Conservation (phyloP, 352 stramenopile genomes). For the Phytopythium vexans region DNA sequence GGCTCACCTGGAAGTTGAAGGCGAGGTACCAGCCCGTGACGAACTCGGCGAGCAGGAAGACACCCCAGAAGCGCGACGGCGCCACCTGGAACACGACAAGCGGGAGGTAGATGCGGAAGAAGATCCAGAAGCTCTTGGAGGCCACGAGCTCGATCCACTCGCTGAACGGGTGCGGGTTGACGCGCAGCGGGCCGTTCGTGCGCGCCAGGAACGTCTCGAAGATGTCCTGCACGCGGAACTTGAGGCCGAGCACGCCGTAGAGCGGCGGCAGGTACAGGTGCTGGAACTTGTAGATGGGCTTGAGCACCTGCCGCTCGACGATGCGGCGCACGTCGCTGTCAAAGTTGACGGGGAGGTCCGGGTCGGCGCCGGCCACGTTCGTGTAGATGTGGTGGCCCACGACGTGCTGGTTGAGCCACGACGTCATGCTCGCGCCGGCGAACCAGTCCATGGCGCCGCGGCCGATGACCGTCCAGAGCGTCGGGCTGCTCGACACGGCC, state of each 20-base stretch:
- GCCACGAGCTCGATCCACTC: slow-evolving; percentile 83
- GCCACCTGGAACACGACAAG: slow-evolving; percentile 70
- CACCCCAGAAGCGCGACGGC: slow-evolving; percentile 55
- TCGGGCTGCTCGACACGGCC: slow-evolving; percentile 79
- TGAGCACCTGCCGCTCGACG: slow-evolving; percentile 81
- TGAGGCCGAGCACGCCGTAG: slow-evolving; percentile 93
- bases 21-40: slow-evolving; percentile 91
- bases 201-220: slow-evolving; percentile 85
- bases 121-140: slow-evolving; percentile 87
- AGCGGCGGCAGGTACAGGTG: slow-evolving; percentile 92
- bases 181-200: slow-evolving; percentile 88
- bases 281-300: slow-evolving; percentile 90
- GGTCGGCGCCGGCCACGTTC: slow-evolving; percentile 92
- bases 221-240: slow-evolving; percentile 92
- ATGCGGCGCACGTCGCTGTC: slow-evolving; percentile 84
- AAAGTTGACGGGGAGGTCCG: slow-evolving; percentile 90
- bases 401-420: slow-evolving; percentile 95
- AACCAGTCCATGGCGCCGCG: slow-evolving; percentile 90
- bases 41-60: slow-evolving; percentile 89
- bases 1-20: slow-evolving; percentile 93
- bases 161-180: slow-evolving; percentile 83
- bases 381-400: slow-evolving; percentile 96
- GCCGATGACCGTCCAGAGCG: slow-evolving; percentile 69
- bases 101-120: slow-evolving; percentile 89
- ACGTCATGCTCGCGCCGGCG: slow-evolving; percentile 88